Base-by-base conservation (phyloP, 345 rosid species). In the Firmiana major region DNA sequence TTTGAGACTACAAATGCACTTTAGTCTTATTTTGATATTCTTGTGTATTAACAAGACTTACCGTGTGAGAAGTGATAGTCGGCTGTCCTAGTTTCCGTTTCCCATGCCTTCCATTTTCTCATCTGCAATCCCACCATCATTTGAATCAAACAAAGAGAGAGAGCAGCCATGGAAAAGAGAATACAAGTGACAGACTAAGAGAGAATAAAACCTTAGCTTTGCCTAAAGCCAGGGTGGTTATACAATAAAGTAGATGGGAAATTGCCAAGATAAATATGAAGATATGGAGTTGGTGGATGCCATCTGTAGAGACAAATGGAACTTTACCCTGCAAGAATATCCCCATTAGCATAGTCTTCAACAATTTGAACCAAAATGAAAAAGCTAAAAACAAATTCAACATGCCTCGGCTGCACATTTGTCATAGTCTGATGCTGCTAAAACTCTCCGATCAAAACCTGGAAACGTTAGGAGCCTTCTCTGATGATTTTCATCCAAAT, bases 81-180 rank as follows among this genome's bases (percentile, higher is more conserved):
- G 65, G 86, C 65, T 63, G 98, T 91, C 85, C 81, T 89, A 36
- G 97, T 92, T 80, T 91, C 98, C 67, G 36, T 63, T 82, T 94
- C 98, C 98, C 98, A 94, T 8, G 76, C 76, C 83, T 83, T 89
- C 98, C 98, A 94, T 84, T 77, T 92, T 78, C 88, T 91, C 94
- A 91, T 92, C 98, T 94, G 85, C 74, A 81, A 67, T 54, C 8
- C 59, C 60, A 43, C 43, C 75, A 67, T 9, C 4, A 75, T 16
- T 42, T 70, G 26, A 45, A n/a, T 66, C 71, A 80, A 86, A 91
- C 46, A 88, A 34, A 43, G 87, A 46, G 82, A 85, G 89, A 84
- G 80, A 58, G 85, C 65, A 78, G 91, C 92, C 9, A 84, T 21
- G 21, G 87, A 84, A 82, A 86, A 91, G 81, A 90, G 83, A 87